These are phyloP conservation scores for Hebeloma cylindrosporum DNA, from an alignment of 768 basidiomycete genomes.

Conservation along the genomic window DNA sequence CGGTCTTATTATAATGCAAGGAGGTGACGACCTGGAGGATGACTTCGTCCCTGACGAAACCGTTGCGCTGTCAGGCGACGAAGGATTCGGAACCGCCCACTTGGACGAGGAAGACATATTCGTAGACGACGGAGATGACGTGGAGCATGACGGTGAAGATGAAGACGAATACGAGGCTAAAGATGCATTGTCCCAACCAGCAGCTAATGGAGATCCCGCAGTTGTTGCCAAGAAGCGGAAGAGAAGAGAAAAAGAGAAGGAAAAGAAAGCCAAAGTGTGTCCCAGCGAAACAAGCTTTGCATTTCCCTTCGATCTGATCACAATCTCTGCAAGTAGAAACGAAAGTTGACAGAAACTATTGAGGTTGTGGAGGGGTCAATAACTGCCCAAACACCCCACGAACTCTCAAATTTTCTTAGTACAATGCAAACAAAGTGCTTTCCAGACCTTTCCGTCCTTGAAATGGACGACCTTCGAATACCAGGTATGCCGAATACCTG, in stretches of 20 bases:
- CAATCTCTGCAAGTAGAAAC: constrained; percentile 47
- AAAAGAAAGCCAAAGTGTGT: constrained; percentile 66
- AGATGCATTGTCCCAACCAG: constrained; percentile 15
- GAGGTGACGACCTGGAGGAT: constrained; percentile 82
- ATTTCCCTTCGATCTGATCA: neutral
- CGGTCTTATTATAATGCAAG: constrained; percentile 31
- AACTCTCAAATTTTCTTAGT: constrained; percentile 63
- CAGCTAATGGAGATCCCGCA: constrained; percentile 19
- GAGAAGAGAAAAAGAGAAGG: constrained; percentile 71
- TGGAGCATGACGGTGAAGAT: constrained; percentile 22
- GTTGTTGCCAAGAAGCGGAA: constrained; percentile 64
- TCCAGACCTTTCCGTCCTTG: constrained; percentile 67
- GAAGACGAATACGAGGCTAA: constrained; percentile 29
- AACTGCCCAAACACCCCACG: constrained; percentile 55
- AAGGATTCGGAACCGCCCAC: constrained; percentile 34
- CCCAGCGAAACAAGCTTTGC: neutral
- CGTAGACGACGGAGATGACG: constrained; percentile 33
- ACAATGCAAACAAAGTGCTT: constrained; percentile 69
- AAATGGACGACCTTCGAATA: constrained; percentile 77
- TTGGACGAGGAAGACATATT: constrained; percentile 35
- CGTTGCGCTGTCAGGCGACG: constrained; percentile 64
- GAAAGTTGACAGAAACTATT: constrained; percentile 52
- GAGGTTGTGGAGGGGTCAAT: constrained; percentile 44
- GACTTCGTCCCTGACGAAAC: constrained; percentile 74
- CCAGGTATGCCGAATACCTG: constrained; percentile 55